Base-by-base conservation (phyloP, 2,329 filamentous ascomycete genomes). In the Colletotrichum nymphaeae region DNA sequence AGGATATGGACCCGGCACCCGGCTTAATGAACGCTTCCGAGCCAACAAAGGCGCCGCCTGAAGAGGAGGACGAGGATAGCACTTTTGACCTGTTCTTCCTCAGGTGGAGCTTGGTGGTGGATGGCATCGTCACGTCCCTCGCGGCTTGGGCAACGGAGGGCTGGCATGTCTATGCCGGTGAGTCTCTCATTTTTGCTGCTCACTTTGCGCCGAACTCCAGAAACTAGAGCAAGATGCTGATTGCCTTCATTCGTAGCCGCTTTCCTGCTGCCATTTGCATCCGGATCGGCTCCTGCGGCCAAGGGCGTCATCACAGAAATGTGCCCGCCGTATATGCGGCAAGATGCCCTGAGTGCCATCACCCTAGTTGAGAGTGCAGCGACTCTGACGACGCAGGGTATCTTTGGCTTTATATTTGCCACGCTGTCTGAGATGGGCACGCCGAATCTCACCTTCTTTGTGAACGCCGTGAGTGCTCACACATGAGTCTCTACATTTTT, bases 291-390 rank as follows among this genome's bases (percentile, higher is more conserved):
- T 0, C 88, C 92, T 0, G 91, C 92, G 0, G 91, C 92, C 1
- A 94, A 94, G 76, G 93, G 92, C 0, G 91, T 92, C n/a, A 93
- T 94, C 72, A 88, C 93, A 0, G 89, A 93, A 69, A 92, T 94
- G 91, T 91, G 91, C 57, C 84, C 91, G 0, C 85, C 89, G 1
- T 85, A 85, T 0, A 88, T 92, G 68, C 86, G 92, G 0, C 87
- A 89, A 0, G 92, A 94, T 77, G 92, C 93, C 0, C 83, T 94
- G 3, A 91, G 91, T 52, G 92, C 91, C 0, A 91, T 94, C 14
- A 93, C 91, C 0, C 83, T 94, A 0, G 89, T 94, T 0, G 93
- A 94, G 78, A 93, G 93, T 75, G 87, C 93, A 37, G 92, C 92
- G 0, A 84, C 88, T 28, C 81, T 94, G 1, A 84, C 88, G 0